Conservation (phyloP, 1,284 basidiomycete species). For the Wolfiporia cocos region DNA sequence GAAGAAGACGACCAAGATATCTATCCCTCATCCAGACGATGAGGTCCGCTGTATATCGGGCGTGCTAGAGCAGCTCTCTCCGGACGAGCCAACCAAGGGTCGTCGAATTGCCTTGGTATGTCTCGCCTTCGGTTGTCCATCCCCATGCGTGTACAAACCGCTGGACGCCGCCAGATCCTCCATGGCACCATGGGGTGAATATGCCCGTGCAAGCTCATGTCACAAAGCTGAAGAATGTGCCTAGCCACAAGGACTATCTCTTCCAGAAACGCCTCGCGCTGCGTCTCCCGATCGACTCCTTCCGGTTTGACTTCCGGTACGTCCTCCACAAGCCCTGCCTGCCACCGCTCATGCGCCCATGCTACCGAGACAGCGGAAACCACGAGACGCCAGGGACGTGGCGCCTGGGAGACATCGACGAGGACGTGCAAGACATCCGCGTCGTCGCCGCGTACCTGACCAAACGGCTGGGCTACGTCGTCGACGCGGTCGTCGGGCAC, state of each 20-base stretch:
- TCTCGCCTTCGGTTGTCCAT: constrained; percentile 8
- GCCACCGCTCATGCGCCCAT: background rate
- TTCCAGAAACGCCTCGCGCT: constrained; percentile 71
- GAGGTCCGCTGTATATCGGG: constrained; percentile 47
- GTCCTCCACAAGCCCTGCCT: constrained; percentile 15
- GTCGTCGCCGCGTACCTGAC: constrained; percentile 59
- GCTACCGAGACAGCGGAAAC: constrained; percentile 47
- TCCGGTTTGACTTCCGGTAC: constrained; percentile 81
- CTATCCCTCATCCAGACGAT: constrained; percentile 51
- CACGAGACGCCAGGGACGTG: constrained; percentile 69
- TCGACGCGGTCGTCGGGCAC: constrained; percentile 67
- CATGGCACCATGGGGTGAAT: constrained; percentile 73
- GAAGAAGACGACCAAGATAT: constrained; percentile 40
- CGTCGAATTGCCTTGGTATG: constrained; percentile 65
- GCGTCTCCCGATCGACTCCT: constrained; percentile 69
- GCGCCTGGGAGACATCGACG: constrained; percentile 46
- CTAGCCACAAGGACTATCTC: constrained; percentile 78
- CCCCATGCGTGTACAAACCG: constrained; percentile 3
- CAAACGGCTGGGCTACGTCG: constrained; percentile 50
- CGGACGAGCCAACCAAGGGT: constrained; percentile 42
- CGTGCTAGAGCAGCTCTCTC: constrained; percentile 54
- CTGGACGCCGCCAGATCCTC: constrained; percentile 46
- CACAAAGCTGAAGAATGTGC: background rate
- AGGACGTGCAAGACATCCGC: constrained; percentile 60
- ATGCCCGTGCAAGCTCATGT: background rate